phyloP scores from a whole-genome alignment of 768 basidiomycete species.

The Pleurotus cornucopiae region DNA sequence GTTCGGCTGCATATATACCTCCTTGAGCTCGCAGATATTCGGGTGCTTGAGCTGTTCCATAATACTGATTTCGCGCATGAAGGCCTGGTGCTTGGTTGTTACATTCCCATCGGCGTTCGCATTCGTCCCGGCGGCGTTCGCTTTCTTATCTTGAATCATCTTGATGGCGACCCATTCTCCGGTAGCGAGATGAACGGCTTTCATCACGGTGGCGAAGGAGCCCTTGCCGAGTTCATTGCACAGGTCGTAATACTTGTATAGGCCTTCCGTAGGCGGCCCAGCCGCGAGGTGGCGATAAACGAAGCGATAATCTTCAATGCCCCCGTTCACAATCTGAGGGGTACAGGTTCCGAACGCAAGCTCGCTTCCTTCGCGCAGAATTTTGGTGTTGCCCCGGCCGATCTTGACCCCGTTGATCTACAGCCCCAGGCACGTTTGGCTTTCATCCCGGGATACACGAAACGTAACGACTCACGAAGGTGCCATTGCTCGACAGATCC shows the following conservation, averaged over 20 bases:
- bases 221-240: conserved; percentile 79
- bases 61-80: conserved; percentile 75
- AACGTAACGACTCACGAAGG: conserved; percentile 44
- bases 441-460: background rate
- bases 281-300: conserved; percentile 65
- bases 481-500: conserved; percentile 71
- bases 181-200: conserved; percentile 67
- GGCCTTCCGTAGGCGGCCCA: conserved; percentile 42
- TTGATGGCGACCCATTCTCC: conserved; percentile 85
- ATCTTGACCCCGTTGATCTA: conserved; percentile 71
- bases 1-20: conserved; percentile 63
- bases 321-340: conserved; percentile 38
- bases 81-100: conserved; percentile 26
- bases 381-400: conserved; percentile 45
- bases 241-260: conserved; percentile 66
- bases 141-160: conserved; percentile 62
- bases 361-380: conserved; percentile 79
- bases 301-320: conserved; percentile 73
- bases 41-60: conserved; percentile 73
- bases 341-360: conserved; percentile 72
- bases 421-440: background rate
- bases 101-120: conserved; percentile 19
- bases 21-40: conserved; percentile 78
- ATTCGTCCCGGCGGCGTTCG: conserved; percentile 25
- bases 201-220: conserved; percentile 87